phyloP scores from a whole-genome alignment of 2,329 filamentous ascomycete genomes.

The Ustilaginoidea virens region DNA sequence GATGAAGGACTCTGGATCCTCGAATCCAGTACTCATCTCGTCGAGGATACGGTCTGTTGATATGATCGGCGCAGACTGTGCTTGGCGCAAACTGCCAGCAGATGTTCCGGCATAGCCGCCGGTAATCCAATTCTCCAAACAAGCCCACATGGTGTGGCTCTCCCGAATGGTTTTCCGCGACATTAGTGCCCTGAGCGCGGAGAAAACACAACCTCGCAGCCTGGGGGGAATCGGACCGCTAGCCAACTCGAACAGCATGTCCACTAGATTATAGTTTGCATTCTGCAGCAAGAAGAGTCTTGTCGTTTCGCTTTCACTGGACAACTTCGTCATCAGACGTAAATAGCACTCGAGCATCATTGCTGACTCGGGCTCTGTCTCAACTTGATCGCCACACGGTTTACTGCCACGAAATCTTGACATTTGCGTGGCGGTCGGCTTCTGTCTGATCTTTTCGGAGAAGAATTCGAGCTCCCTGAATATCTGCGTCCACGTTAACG shows the following conservation, averaged over 20 bases:
- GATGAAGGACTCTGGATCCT: slow-evolving; percentile 75
- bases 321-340: slow-evolving; percentile 70
- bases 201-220: slow-evolving; percentile 71
- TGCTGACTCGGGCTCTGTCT: slow-evolving; percentile 79
- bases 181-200: slow-evolving; percentile 60
- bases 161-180: slow-evolving; percentile 54
- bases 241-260: slow-evolving; percentile 64
- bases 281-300: slow-evolving; percentile 58
- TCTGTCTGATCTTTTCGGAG: slow-evolving; percentile 61
- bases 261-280: slow-evolving; percentile 50
- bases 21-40: slow-evolving; percentile 62
- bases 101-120: slow-evolving; percentile 34
- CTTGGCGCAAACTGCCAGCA: slow-evolving; percentile 16
- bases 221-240: slow-evolving; percentile 62
- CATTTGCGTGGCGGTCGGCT: slow-evolving; percentile 31
- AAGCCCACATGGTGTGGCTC: slow-evolving; percentile 62
- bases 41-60: slow-evolving; percentile 53
- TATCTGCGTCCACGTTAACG: slow-evolving; percentile 85
- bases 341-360: slow-evolving; percentile 95
- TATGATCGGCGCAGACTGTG: slow-evolving; percentile 18
- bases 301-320: slow-evolving; percentile 55
- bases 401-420: slow-evolving; percentile 40
- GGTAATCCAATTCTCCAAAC: slow-evolving; percentile 66
- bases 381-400: slow-evolving; percentile 49
- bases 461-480: slow-evolving; percentile 82